Conservation (phyloP, 257 asterid genomes). For the Osmanthus fragrans region DNA sequence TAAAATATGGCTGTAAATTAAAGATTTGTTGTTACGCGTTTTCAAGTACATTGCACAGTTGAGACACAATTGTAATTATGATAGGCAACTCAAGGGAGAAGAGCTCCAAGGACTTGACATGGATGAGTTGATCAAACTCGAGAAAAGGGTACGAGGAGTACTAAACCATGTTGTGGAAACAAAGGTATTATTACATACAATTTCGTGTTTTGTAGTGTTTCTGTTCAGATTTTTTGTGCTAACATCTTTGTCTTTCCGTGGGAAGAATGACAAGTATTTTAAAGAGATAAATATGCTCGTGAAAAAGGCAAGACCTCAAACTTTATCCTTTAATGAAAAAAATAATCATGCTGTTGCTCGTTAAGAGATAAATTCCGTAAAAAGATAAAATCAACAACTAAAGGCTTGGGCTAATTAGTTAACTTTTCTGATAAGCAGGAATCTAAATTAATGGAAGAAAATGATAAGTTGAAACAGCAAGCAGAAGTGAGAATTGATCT, state of each 20-base stretch:
- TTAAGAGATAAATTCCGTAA: no score
- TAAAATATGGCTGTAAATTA: slow-evolving; percentile 18
- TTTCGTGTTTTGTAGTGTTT: neutral
- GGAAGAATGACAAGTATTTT: slow-evolving; percentile 53
- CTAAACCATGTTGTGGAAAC: slow-evolving; percentile 48
- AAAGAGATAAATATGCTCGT: slow-evolving; percentile 54
- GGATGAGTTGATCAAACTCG: slow-evolving; percentile 68
- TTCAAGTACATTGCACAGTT: neutral
- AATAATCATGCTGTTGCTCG: no score
- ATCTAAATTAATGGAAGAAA: slow-evolving; percentile 50
- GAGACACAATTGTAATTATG: neutral
- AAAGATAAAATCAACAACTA: no score
- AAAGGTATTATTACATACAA: slow-evolving; percentile 35
- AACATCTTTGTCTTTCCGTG: neutral
- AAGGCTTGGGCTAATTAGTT: no score
- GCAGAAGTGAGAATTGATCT: slow-evolving; percentile 18
- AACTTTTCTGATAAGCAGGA: slow-evolving; percentile 49
- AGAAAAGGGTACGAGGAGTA: slow-evolving; percentile 57
- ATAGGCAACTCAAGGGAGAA: slow-evolving; percentile 72
- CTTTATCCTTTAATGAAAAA: neutral
- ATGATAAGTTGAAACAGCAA: slow-evolving; percentile 48
- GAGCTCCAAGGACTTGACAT: slow-evolving; percentile 65
- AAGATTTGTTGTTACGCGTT: neutral
- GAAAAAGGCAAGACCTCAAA: slow-evolving; percentile 52
- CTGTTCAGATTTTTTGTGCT: neutral